A percentile compares a stretch with the other conserved stretches of the same genome.
phyloP scores from a whole-genome alignment of 2,329 filamentous ascomycete species.

The Fusarium sp. region DNA sequence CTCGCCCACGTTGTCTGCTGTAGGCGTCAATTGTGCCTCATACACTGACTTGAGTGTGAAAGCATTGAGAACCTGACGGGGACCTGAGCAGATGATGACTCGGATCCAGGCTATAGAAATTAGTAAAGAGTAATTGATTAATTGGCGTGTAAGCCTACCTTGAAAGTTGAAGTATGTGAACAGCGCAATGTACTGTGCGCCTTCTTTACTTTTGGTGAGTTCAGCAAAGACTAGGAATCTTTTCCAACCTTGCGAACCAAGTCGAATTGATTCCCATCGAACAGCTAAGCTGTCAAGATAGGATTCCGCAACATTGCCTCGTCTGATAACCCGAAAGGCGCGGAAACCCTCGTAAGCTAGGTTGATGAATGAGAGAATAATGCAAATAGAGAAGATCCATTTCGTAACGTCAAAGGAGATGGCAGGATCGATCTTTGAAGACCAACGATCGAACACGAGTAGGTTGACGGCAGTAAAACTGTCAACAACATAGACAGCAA shows the following conservation, averaged over 20 bases:
- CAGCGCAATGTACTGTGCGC: constrained; percentile 87
- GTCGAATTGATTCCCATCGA: constrained; percentile 82
- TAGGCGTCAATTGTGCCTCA: constrained; percentile 73
- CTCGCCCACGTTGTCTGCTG: constrained; percentile 64
- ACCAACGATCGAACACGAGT: constrained; percentile 89
- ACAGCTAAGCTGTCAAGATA: constrained; percentile 91
- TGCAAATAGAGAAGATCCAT: constrained; percentile 95
- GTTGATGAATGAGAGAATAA: constrained; percentile 89
- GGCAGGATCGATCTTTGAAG: constrained; percentile 80
- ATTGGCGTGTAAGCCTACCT: constrained; percentile 53
- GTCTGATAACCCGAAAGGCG: constrained; percentile 81
- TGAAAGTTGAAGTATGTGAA: constrained; percentile 88
- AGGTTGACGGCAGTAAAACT: constrained; percentile 94
- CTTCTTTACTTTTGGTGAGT: constrained; percentile 90
- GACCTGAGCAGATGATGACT: constrained; percentile 89
- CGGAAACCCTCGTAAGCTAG: constrained; percentile 82
- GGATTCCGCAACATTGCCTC: constrained; percentile 88
- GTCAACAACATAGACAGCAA: constrained; percentile 89
- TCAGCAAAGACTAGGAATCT: constrained; percentile 93
- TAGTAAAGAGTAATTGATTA: constrained; percentile 1
- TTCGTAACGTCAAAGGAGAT: constrained; percentile 83
- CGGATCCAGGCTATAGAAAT: constrained; percentile 78
- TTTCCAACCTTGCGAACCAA: constrained; percentile 80
- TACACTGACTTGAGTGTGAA: constrained; percentile 89
- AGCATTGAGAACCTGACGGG: constrained; percentile 89